Evolutionary conservation across 2,329 filamentous ascomycete species (phyloP), one percentile per base, ranked within the genome.

Genomic region (Dactylellina sp.): DNA sequence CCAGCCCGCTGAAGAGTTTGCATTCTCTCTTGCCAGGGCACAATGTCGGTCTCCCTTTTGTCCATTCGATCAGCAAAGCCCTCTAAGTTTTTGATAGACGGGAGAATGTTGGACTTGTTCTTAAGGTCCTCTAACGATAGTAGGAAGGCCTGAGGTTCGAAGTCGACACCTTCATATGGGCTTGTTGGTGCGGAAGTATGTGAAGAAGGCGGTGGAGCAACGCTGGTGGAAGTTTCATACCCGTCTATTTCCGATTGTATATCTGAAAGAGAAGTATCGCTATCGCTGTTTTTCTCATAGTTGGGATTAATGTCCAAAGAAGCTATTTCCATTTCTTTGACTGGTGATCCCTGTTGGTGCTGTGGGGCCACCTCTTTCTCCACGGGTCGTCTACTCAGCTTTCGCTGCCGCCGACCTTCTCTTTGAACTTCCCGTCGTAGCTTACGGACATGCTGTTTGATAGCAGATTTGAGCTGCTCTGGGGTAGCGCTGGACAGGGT

Each of bases 131-230:
- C 50, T 59, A 24, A 52, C 22, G 32, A n/a, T 20, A 42, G 47
- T 64, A 20, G 42, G 22, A 50, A 25, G 44, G 32, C 44, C 18
- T 56, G 39, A 18, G 24, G 18, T 65, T 60, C 55, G 42, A 39
- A 47, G 47, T 62, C 61, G 20, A 66, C 55, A 40, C 50, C 56
- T 40, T 37, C 60, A 42, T 12, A 55, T 11, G 70, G 70, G 24
- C 61, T 74, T 50, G 70, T 55, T 65, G 70, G 53, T 56, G 42
- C 44, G 42, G 70, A 74, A 24, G 70, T 74, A 42, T 60, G 60
- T 16, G 70, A 74, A 16, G 61, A 74, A 56, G 66, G 60, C 25
- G 66, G 66, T 42, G 60, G 46, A 42, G 59, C 55, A 46, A 46
- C 37, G 50, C 61, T 65, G 39, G 40, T 57, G 20, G 53, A 59